Base-by-base conservation (phyloP, 208 protist genomes). In the Leishmania braziliensis region DNA sequence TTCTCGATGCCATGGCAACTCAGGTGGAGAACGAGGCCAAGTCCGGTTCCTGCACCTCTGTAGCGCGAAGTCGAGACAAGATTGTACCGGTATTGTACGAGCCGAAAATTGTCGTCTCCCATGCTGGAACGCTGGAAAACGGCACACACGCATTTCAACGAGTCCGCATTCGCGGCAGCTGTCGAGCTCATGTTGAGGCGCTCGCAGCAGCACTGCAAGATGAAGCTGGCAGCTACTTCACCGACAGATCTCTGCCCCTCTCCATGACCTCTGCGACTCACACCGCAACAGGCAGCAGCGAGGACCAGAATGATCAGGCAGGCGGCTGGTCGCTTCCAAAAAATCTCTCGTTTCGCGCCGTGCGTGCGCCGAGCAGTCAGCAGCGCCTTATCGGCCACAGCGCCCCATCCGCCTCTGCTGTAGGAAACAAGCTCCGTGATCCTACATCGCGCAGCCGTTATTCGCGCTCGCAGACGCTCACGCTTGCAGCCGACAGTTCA, bases 141-240 rank as follows among this genome's bases (percentile, higher is more conserved):
- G 89, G 91, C n/a, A 93, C 90, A 16, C 92, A 95, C 79, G 89
- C 91, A 54, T 97, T 93, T 76, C 94, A 97, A 78, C 91, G 90
- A 29, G 91, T 97, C 84, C 94, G 94, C 48, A 96, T 97, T 86
- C 92, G 94, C 62, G 94, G 94, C 5, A 96, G 92, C 86, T 90
- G 87, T 71, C 85, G 94, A 26, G 94, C 92, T 8, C 94, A 97
- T 66, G 89, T 97, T 9, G 88, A 94, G 75, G 84, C 92, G 1
- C 85, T 97, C 10, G 83, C 86, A 66, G 74, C 81, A 29, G 86
- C 91, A n/a, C 78, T 97, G 39, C 43, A 85, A 12, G 88, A 86
- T 16, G 82, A 86, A 56, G 23, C 29, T 20, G 88, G 91, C 18
- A 81, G 91, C 71, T 90, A 94, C 85, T 93, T 95, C 73, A 93